Evolutionary conservation across 2,329 filamentous ascomycete species (phyloP).

Genomic region (Penicillium occitanis): DNA sequence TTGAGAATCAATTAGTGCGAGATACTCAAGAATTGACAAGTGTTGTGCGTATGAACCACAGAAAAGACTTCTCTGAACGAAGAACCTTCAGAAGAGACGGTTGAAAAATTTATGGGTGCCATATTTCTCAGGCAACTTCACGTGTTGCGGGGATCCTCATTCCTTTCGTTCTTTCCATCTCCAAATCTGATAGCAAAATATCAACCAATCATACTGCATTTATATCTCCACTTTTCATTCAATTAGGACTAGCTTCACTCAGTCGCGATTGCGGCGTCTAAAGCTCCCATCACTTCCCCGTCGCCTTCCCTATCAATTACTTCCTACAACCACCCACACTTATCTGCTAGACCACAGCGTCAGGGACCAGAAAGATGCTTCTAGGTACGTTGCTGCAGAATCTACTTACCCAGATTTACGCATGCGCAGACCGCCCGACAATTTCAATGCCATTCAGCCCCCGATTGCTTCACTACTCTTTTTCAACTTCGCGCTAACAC

Average conservation of each 20-base stretch:
- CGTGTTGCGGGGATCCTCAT: slow-evolving; percentile 17
- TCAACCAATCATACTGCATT: neutral
- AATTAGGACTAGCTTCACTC: neutral
- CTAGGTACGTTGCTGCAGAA: slow-evolving; percentile 29
- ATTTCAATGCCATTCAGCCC: neutral
- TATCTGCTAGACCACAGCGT: neutral
- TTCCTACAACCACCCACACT: neutral
- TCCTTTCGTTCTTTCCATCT: neutral
- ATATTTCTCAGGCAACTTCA: slow-evolving; percentile 1
- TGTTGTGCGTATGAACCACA: neutral
- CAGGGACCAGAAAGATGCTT: slow-evolving; percentile 30
- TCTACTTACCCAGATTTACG: neutral
- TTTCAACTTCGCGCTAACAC: slow-evolving; percentile 1
- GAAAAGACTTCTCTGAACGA: neutral
- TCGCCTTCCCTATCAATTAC: neutral
- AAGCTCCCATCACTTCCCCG: neutral
- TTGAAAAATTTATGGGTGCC: slow-evolving; percentile 4
- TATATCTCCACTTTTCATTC: neutral
- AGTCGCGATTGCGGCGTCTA: slow-evolving; percentile 15
- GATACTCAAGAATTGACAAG: neutral
- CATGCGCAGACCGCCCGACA: neutral
- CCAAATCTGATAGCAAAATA: neutral
- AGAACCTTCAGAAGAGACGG: neutral
- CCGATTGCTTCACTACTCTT: neutral
- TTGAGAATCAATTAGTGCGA: neutral